Conservation (phyloP, 2,329 filamentous ascomycete genomes). For the Exophiala aquamarina region DNA sequence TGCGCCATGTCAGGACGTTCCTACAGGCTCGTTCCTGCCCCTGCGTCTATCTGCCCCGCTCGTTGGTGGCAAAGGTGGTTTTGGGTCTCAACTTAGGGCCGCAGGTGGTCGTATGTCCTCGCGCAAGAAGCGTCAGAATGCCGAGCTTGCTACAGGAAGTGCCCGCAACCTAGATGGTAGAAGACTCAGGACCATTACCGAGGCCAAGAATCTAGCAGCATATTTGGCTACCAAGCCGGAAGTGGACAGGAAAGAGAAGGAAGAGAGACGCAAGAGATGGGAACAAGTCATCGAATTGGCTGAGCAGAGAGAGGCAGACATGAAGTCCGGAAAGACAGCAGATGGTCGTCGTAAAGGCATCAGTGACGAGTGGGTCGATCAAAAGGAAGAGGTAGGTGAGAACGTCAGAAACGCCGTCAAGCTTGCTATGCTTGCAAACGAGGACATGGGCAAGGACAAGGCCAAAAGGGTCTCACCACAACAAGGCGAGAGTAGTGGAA, state of each 20-base stretch:
- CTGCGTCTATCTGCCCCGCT: conserved; percentile 77
- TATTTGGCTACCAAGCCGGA: conserved; percentile 95
- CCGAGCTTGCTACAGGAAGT: conserved; percentile 60
- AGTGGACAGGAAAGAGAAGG: conserved; percentile 93
- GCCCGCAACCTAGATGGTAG: conserved; percentile 92
- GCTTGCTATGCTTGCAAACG: conserved; percentile 66
- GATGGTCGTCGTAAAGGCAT: conserved; percentile 59
- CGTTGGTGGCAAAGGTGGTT: conserved; percentile 94
- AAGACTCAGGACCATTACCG: conserved; percentile 84
- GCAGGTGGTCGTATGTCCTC: conserved; percentile 98
- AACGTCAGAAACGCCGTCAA: conserved; percentile 77
- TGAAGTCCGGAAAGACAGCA: conserved; percentile 62
- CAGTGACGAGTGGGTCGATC: conserved; percentile 90
- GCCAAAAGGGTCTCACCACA: conserved; percentile 37
- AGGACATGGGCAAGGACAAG: conserved; percentile 36
- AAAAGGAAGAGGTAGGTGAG: conserved; percentile 86
- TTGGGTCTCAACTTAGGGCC: conserved; percentile 93
- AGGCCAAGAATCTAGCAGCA: conserved; percentile 92
- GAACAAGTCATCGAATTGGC: conserved; percentile 83
- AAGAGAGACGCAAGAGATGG: conserved; percentile 80
- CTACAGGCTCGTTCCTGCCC: conserved; percentile 70
- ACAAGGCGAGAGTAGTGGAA: conserved; percentile 39
- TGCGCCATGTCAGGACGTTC: conserved; percentile 26
- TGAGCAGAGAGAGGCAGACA: conserved; percentile 79
- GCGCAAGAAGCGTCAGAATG: conserved; percentile 76